phyloP scores from a whole-genome alignment of 2,329 filamentous ascomycete species.

The Akanthomyces muscarius region DNA sequence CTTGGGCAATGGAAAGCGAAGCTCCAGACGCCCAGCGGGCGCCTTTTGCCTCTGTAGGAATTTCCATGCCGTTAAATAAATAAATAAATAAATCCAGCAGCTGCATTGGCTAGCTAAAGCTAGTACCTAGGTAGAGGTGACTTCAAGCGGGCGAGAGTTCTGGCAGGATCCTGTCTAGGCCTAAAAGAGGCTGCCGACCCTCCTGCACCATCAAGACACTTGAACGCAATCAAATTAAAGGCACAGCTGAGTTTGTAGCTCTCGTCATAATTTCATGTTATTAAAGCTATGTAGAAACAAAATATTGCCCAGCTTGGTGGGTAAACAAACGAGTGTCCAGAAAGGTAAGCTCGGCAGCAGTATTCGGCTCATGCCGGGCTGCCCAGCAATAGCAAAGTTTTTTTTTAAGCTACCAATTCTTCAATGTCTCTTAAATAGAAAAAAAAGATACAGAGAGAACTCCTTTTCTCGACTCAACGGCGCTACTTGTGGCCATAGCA shows the following conservation, averaged over 20 bases:
- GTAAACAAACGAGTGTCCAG: conserved; percentile 10
- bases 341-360: background rate
- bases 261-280: background rate
- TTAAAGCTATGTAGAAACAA: background rate
- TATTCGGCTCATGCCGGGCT: background rate
- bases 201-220: background rate
- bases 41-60: too few relatives aligned
- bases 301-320: background rate
- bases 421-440: background rate
- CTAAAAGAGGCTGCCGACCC: too few relatives aligned
- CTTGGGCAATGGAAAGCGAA: too few relatives aligned
- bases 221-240: background rate
- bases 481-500: conserved; percentile 23
- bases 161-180: too few relatives aligned
- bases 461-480: background rate
- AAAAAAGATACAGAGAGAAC: background rate
- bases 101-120: too few relatives aligned
- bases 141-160: too few relatives aligned
- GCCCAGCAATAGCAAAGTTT: background rate
- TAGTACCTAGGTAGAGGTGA: too few relatives aligned
- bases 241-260: too few relatives aligned
- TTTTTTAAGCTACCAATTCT: background rate
- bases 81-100: too few relatives aligned
- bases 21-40: too few relatives aligned
- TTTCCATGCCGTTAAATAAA: too few relatives aligned